These are phyloP conservation scores for Tetracladium marchalianum DNA, from an alignment of 495 filamentous ascomycete species.

Conservation along the genomic window DNA sequence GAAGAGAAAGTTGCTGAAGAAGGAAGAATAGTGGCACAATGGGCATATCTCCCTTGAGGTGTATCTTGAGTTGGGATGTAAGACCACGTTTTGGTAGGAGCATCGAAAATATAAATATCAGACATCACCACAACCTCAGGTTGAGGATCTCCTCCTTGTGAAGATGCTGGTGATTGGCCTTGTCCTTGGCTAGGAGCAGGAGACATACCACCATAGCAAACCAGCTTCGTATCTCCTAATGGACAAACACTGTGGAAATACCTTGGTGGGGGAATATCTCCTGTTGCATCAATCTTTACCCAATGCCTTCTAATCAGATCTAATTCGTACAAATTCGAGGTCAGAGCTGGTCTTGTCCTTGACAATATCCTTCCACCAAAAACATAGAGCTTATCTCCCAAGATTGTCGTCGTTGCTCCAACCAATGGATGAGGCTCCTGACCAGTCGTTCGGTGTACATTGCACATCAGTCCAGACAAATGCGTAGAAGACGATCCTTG, in stretches of 20 bases:
- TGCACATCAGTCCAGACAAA: conserved; percentile 83
- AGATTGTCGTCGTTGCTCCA: conserved; percentile 86
- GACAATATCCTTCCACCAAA: conserved; percentile 89
- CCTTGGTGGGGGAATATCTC: conserved; percentile 79
- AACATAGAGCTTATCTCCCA: conserved; percentile 91
- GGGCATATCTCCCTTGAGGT: conserved; percentile 90
- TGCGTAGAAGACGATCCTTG: conserved; percentile 39
- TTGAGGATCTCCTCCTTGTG: conserved; percentile 53
- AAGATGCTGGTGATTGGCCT: conserved; percentile 31
- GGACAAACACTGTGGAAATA: conserved; percentile 96
- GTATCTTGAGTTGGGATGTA: conserved; percentile 66
- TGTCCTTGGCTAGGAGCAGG: conserved; percentile 44
- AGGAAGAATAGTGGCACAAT: conserved; percentile 87
- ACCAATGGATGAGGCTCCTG: conserved; percentile 84
- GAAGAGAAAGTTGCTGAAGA: conserved; percentile 82
- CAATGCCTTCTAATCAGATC: conserved; percentile 88
- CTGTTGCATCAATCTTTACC: conserved; percentile 74
- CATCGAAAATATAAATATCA: conserved; percentile 94
- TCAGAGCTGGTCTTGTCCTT: conserved; percentile 65
- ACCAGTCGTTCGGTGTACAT: conserved; percentile 84
- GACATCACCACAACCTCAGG: conserved; percentile 95
- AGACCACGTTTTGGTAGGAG: conserved; percentile 76
- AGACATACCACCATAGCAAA: conserved; percentile 98
- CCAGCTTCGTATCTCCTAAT: conserved; percentile 87
- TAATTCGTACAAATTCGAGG: conserved; percentile 83